Base-by-base conservation (phyloP, 148 eudicot genomes). In the Gaultheria prostrata region DNA sequence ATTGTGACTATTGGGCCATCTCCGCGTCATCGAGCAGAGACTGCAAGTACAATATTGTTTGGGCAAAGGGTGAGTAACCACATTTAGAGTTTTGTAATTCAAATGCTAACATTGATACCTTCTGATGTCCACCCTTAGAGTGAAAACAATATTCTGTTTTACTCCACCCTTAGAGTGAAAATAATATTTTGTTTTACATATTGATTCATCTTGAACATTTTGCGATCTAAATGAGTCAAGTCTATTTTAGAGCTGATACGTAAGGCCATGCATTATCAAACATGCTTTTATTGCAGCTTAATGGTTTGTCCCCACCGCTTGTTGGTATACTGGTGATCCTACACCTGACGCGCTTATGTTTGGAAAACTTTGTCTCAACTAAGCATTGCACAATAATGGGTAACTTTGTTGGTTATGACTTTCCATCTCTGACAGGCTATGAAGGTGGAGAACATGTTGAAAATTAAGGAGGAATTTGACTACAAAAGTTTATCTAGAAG, bases 381-480 rank as follows among this genome's bases (percentile, higher is more conserved):
- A 33, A 79, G 26, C 24, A 4, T 53, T 33, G 54, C 28, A 56
- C 12, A 20, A 3, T 32, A 56, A 78, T 32, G 48, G 69, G 61
- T 12, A 49, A 32, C 15, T 13, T 35, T 74, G 13, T 57, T 78
- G 45, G 65, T 9, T 51, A 43, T 50, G 48, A 48, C 18, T 48
- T 73, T 82, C 51, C 43, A 56, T 57, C 14, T 82, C 53, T 76
- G 43, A 53, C 35, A 78, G 80, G 65, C 80, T 32, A 78, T 78
- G 80, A 78, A 78, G 91, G 98, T 95, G 79, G 93, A 93, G 87
- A 95, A 93, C 86, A 95, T 95, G 98, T 79, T 95, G 88, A 94
- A 94, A 79, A 93, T 94, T 79, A 95, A 95, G 89, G 98, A 95
- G 86, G 98, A 95, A 77, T 95, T 92, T 84, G 98, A 95, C 85